Conservation (phyloP, 1,284 basidiomycete genomes). For the Ceratobasidium sp. region DNA sequence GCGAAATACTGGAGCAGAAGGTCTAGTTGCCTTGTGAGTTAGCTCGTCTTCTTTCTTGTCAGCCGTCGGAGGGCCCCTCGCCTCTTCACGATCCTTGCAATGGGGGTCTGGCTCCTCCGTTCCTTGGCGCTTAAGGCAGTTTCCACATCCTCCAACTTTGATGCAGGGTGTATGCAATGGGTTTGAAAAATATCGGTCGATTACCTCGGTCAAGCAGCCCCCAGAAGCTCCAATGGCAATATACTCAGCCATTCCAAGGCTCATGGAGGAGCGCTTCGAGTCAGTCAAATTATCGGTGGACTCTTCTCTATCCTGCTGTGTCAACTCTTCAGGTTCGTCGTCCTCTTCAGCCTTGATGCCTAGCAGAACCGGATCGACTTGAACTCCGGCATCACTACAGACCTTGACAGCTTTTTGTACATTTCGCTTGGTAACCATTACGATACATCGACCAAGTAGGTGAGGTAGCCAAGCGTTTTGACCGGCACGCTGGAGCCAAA, state of each 20-base stretch:
- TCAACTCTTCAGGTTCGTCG: too few relatives aligned
- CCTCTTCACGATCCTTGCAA: too few relatives aligned
- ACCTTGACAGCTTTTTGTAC: not conserved
- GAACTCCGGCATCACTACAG: not conserved
- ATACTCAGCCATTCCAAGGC: slow-evolving; percentile 11
- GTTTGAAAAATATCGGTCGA: too few relatives aligned
- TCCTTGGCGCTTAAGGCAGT: too few relatives aligned
- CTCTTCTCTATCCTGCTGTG: not conserved
- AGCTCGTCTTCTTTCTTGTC: too few relatives aligned
- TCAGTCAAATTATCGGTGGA: not conserved
- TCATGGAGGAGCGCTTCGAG: not conserved
- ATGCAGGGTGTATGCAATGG: too few relatives aligned
- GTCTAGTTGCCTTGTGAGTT: too few relatives aligned
- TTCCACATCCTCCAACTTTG: too few relatives aligned
- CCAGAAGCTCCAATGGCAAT: not conserved
- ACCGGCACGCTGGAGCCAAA: slow-evolving; percentile 1
- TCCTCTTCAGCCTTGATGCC: not conserved
- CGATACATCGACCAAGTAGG: not conserved
- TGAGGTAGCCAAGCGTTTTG: not conserved
- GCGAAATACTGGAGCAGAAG: too few relatives aligned
- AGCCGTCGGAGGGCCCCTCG: too few relatives aligned
- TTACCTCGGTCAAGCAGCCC: too few relatives aligned
- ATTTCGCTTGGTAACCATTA: not conserved
- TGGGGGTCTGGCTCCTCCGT: too few relatives aligned
- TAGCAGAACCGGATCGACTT: not conserved